These are phyloP conservation scores for Podospora comata DNA, from an alignment of 495 filamentous ascomycete species.

Conservation along the genomic window DNA sequence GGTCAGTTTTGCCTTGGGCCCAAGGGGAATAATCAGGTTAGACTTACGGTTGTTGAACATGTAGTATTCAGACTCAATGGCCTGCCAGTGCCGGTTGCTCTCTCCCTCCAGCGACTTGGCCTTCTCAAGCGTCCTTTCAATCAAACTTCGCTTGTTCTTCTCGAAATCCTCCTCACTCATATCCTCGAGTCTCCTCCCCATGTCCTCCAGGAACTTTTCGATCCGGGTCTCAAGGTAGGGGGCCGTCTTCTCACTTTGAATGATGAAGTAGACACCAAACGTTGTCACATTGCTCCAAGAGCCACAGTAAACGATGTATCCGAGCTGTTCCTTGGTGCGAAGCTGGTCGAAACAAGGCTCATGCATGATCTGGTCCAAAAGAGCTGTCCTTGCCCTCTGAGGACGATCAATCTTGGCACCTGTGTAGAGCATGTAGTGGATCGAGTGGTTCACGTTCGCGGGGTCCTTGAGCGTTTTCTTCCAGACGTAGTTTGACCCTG, in stretches of 20 bases:
- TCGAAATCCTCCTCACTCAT: conserved; percentile 89
- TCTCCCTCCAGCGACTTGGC: conserved; percentile 90
- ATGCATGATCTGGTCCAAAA: conserved; percentile 87
- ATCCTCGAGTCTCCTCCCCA: conserved; percentile 59
- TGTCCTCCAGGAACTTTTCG: conserved; percentile 71
- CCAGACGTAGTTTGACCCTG: conserved; percentile 79
- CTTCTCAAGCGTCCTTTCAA: conserved; percentile 86
- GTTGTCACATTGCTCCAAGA: conserved; percentile 64
- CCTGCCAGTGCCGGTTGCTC: conserved; percentile 74
- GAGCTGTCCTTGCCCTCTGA: conserved; percentile 69
- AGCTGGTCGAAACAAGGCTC: conserved; percentile 94
- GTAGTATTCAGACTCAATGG: conserved; percentile 81
- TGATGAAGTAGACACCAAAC: conserved; percentile 82
- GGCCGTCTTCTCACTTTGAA: conserved; percentile 86
- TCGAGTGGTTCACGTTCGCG: conserved; percentile 94
- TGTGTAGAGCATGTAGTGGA: conserved; percentile 84
- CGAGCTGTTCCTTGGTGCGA: conserved; percentile 94
- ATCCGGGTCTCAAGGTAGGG: conserved; percentile 83
- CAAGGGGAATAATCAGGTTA: background rate
- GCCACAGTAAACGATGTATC: conserved; percentile 91
- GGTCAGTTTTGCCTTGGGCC: background rate
- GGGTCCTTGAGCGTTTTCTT: conserved; percentile 76
- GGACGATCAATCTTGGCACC: conserved; percentile 66
- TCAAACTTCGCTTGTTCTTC: conserved; percentile 81
- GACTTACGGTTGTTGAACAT: conserved; percentile 78